Conservation (phyloP, 1,139 yeast genomes). For the Taphrina flavorubra region DNA sequence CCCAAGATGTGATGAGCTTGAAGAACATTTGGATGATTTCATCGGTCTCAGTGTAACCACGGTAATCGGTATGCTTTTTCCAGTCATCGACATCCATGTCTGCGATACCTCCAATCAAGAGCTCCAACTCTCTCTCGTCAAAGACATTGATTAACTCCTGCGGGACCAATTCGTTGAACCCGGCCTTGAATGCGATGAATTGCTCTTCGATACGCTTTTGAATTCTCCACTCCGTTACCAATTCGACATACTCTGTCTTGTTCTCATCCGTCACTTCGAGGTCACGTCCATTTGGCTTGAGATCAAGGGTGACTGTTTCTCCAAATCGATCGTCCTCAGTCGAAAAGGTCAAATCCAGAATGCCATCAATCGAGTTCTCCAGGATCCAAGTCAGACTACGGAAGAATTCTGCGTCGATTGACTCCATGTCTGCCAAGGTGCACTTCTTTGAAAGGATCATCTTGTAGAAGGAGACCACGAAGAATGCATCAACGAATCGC, state of each 20-base stretch:
- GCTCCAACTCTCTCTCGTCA: constrained; percentile 95
- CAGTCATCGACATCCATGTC: constrained; percentile 98
- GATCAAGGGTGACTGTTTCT: constrained; percentile 84
- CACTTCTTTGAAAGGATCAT: constrained; percentile 97
- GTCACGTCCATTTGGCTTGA: constrained; percentile 84
- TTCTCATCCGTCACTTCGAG: constrained; percentile 93
- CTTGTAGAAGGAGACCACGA: constrained; percentile 96
- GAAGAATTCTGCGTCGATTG: constrained; percentile 96
- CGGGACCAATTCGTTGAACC: constrained; percentile 95
- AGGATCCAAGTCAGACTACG: constrained; percentile 93
- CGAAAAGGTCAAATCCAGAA: constrained; percentile 85
- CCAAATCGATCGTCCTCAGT: constrained; percentile 98
- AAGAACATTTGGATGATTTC: constrained; percentile 60
- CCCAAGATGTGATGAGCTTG: constrained; percentile 81
- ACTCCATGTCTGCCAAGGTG: constrained; percentile 95
- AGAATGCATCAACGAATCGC: constrained; percentile 95
- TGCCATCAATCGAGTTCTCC: constrained; percentile 87
- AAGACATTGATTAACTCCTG: constrained; percentile 94
- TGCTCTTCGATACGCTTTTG: constrained; percentile 92
- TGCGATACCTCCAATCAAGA: constrained; percentile 96
- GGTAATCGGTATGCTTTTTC: constrained; percentile 97
- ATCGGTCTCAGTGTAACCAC: constrained; percentile 96
- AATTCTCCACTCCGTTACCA: constrained; percentile 95
- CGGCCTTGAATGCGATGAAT: constrained; percentile 93
- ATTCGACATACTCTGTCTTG: constrained; percentile 92